Evolutionary conservation across 2,329 filamentous ascomycete species (phyloP), one percentile per base, ranked within the genome.

Genomic region (Penicillium verrucosum): DNA sequence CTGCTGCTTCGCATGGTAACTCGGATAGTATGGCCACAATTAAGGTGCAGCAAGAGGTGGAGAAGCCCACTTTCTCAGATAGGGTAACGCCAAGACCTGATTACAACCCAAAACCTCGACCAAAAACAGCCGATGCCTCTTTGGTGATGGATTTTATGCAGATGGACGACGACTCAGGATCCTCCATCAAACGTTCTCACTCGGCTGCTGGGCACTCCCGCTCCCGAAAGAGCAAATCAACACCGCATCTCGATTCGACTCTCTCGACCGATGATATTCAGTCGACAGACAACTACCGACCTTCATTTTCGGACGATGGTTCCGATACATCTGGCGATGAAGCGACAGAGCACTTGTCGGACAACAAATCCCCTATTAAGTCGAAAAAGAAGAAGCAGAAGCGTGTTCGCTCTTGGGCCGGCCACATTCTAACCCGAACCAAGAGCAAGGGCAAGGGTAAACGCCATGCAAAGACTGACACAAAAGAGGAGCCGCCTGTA

Each of bases 1-100:
- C 92, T 2, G 80, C 92, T 21, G 86, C 95, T 14, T 96, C 91
- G 1, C 92, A 87, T 21, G 91, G 94, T 70, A 91, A 90, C 0
- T 88, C 90, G 44, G 92, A 87, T 68, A 94, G 89, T 3, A 77
- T 85, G 52, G 81, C 81, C 1, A 91, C 89, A 0, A 81, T 87
- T 18, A 83, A 85, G 40, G 82, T 82, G 4, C 84, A 85, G 5
- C 90, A 93, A 70, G 90, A 25, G 5, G 30, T 87, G 1, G 65
- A 66, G 21, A 59, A 56, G 29, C 48, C 63, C 29, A 55, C 29
- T 16, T 56, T 43, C 14, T 57, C 41, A 11, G 82, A 81, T 12
- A 81, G 80, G 11, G 71, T 73, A 21, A 52, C 12, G 10, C 72
- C 76, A 16, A 65, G 74, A 18, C 61, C 62, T n/a, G 50, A 63